These are phyloP conservation scores for Linnemannia schmuckeri DNA, from an alignment of 192 early-diverging fungal species.

Conservation along the genomic window DNA sequence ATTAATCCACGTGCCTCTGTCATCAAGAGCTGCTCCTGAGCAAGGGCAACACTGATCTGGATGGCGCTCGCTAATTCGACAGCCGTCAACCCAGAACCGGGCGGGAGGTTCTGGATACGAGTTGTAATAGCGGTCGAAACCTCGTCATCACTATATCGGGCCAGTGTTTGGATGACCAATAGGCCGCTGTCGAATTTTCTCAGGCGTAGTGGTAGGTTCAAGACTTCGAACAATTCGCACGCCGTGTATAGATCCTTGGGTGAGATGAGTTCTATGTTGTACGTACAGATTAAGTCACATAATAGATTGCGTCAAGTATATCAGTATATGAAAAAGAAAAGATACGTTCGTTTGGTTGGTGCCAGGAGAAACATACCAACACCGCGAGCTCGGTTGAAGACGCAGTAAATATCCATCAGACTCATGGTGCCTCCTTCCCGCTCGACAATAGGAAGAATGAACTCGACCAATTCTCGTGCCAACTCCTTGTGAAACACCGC, in stretches of 20 bases:
- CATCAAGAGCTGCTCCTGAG: constrained; percentile 79
- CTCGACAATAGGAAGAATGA: constrained; percentile 76
- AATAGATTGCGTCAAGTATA: not conserved
- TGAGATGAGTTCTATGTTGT: constrained; percentile 82
- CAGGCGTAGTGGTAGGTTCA: constrained; percentile 81
- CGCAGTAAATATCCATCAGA: constrained; percentile 91
- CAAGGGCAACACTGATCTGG: constrained; percentile 72
- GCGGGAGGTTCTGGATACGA: constrained; percentile 32
- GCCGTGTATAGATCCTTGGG: constrained; percentile 93
- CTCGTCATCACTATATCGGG: constrained; percentile 72
- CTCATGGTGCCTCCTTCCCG: constrained; percentile 81
- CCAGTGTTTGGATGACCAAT: constrained; percentile 75
- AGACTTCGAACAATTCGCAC: constrained; percentile 73
- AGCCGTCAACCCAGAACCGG: constrained; percentile 71
- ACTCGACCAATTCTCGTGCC: constrained; percentile 87
- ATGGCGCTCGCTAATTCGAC: constrained; percentile 75
- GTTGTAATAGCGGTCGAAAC: constrained; percentile 68
- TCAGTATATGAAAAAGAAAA: not conserved
- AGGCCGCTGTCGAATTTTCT: constrained; percentile 87
- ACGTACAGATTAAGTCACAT: not conserved
- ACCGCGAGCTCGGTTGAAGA: constrained; percentile 95
- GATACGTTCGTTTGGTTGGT: not conserved
- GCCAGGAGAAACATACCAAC: constrained; percentile 64
- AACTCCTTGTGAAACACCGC: constrained; percentile 90
- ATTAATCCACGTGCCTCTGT: constrained; percentile 82